A percentile compares a stretch with the other conserved stretches of the same genome.
Conservation (phyloP, 2,329 filamentous ascomycete genomes). For the Pyricularia pennisetigena region DNA sequence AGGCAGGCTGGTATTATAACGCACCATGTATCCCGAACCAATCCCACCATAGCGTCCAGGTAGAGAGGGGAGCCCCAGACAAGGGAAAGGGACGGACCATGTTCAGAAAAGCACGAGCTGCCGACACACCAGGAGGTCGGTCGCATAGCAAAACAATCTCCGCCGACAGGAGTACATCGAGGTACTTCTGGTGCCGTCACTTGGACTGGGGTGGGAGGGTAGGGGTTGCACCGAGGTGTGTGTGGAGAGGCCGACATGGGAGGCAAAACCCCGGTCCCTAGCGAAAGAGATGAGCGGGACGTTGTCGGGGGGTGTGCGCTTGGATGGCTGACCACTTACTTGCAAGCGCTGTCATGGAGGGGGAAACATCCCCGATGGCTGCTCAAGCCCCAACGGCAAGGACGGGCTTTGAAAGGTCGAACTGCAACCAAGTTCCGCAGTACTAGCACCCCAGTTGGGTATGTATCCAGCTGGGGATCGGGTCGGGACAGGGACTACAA, state of each 20-base stretch:
- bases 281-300: background rate
- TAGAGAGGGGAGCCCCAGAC: slow-evolving; percentile 1
- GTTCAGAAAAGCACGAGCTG: background rate
- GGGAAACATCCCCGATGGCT: background rate
- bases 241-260: background rate
- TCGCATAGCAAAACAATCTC: background rate
- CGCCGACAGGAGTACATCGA: slow-evolving; percentile 1
- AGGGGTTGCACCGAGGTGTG: background rate
- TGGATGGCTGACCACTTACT: background rate
- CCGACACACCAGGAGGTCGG: background rate
- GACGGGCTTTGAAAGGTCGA: background rate
- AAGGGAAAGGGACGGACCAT: slow-evolving; percentile 1
- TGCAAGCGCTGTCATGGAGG: background rate
- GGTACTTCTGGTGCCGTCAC: slow-evolving; percentile 2
- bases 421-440: background rate
- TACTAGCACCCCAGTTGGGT: background rate
- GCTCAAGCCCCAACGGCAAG: background rate
- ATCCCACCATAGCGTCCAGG: background rate
- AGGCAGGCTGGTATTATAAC: slow-evolving; percentile 4
- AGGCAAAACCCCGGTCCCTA: background rate
- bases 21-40: slow-evolving; percentile 3
- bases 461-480: background rate
- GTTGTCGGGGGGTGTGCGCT: background rate
- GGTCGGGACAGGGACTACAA: background rate
- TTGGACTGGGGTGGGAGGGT: background rate